Evolutionary conservation across 306 rosid genomes (phyloP), one percentile per base, ranked within the genome.

Genomic region (Quercus robur): DNA sequence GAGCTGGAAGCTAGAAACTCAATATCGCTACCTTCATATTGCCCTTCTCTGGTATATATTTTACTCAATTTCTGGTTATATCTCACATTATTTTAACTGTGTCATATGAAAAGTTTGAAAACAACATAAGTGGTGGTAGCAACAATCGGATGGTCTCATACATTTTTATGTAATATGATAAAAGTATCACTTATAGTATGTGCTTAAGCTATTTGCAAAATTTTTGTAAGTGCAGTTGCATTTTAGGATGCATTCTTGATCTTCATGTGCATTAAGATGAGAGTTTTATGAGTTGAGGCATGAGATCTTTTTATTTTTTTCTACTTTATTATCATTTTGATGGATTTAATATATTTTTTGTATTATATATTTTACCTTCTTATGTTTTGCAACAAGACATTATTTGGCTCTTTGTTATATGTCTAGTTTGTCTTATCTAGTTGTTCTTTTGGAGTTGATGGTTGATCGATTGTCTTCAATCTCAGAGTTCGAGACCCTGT

Each of bases 1-100:
- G 97, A 93, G 86, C 84, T 94, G 78, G 97, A 94, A 87, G 91
- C 97, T 54, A 91, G 99, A 87, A 94, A 91, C 88, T 87, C 92
- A 78, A 78, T 93, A 78, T 69, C 80, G 44, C 84, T 93, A 77
- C 99, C 99, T 44, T 86, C 97, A 35, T 68, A 80, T 75, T 93
- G 97, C 87, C 97, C 92, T 44, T 73, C 85, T 79, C 91, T 77
- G 92, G 97, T 91, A 81, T 30, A 62, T 30, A 61, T 17, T 67
- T 57, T 77, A 19, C 66, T 82, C 75, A 73, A 26, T 68, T 68
- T 73, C 19, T 71, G 81, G 74, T 77, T 71, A 55, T 38, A 35
- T 81, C 49, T 61, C n/a, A 54, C 25, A 41, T 20, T 86, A 79
- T 57, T 38, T 74, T 73, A 54, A 61, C 30, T 62, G 21, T 55